Evolutionary conservation across 2,329 filamentous ascomycete genomes (phyloP).

Genomic region (Beauveria brongniartii): DNA sequence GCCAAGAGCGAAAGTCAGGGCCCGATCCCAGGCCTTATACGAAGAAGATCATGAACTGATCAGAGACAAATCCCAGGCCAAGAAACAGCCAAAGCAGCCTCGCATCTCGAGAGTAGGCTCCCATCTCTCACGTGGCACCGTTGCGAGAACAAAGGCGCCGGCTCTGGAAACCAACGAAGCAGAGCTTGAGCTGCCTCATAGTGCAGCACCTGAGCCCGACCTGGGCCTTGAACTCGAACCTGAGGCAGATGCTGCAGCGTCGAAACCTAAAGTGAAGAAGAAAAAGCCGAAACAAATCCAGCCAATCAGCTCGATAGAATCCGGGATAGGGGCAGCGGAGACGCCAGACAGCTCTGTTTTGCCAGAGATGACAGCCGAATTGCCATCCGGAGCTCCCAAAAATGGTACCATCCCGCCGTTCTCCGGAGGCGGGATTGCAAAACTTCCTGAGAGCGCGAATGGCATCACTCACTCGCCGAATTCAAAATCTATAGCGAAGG

Average conservation of each 20-base stretch:
- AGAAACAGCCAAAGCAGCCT: conserved; percentile 31
- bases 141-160: conserved; percentile 42
- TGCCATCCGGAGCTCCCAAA: not conserved
- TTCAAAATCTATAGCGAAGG: conserved; percentile 16
- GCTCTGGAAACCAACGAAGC: conserved; percentile 28
- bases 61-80: not conserved
- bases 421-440: no score
- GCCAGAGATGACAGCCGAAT: not conserved
- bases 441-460: not conserved
- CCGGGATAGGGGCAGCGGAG: not conserved
- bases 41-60: conserved; percentile 17
- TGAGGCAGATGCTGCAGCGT: not conserved
- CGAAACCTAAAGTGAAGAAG: conserved; percentile 8
- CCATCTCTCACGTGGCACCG: conserved; percentile 43
- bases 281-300: conserved; percentile 10
- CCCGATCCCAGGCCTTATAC: conserved; percentile 32
- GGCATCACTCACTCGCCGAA: conserved; percentile 10
- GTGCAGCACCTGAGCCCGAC: not conserved
- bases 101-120: conserved; percentile 32
- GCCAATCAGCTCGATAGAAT: not conserved
- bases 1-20: conserved; percentile 34
- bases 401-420: not conserved
- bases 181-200: conserved; percentile 9
- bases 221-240: not conserved
- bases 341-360: not conserved